A percentile compares a stretch with the other conserved stretches of the same genome.
Evolutionary conservation across 768 basidiomycete species (phyloP).

Genomic region (Boletus reticuloceps): DNA sequence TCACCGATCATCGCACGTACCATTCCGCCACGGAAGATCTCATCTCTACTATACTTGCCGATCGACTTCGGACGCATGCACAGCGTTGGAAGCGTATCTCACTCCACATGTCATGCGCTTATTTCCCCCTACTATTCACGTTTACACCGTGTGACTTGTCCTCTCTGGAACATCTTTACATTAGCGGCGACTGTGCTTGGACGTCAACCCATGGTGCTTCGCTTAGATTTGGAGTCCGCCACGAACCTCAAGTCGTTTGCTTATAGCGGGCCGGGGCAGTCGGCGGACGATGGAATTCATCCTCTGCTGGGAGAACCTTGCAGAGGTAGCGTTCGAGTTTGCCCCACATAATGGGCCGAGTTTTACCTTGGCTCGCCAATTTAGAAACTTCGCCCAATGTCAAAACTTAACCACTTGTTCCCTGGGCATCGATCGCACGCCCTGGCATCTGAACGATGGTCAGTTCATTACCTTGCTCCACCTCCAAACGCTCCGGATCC

Average conservation of each 20-base stretch:
- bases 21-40: constrained; percentile 3
- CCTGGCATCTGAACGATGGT: too few species aligned
- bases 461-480: constrained; percentile 4
- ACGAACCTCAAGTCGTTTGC: constrained; percentile 15
- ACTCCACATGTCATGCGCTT: constrained; percentile 6
- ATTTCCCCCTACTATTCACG: constrained; percentile 14
- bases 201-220: not conserved
- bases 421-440: constrained; percentile 12
- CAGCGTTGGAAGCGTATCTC: constrained; percentile 18
- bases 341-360: not conserved
- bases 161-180: constrained; percentile 11
- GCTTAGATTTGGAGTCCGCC: constrained; percentile 8
- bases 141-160: constrained; percentile 16
- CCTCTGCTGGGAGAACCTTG: constrained; percentile 12
- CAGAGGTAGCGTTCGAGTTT: constrained; percentile 14
- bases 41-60: constrained; percentile 6
- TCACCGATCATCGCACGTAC: constrained; percentile 17
- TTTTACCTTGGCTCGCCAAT: constrained; percentile 2
- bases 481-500: constrained; percentile 17
- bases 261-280: constrained; percentile 5
- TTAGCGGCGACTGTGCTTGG: constrained; percentile 3
- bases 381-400: constrained; percentile 9
- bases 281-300: not conserved
- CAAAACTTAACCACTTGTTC: constrained; percentile 20
- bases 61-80: constrained; percentile 12